Conservation (phyloP, 2,329 filamentous ascomycete genomes). For the Aspergillus hiratsukae region DNA sequence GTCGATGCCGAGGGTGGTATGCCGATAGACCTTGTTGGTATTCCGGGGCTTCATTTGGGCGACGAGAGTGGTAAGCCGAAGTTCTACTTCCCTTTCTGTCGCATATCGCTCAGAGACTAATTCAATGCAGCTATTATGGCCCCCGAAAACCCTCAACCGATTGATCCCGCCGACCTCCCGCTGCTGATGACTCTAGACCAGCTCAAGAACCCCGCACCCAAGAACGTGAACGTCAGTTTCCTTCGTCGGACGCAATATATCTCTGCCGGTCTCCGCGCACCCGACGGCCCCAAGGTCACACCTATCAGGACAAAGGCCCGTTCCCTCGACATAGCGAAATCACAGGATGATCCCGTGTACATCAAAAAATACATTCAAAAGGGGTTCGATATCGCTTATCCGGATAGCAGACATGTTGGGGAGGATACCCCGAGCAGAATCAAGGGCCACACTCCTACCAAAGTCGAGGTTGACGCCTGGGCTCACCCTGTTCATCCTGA, state of each 20-base stretch:
- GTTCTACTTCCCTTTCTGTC: not conserved
- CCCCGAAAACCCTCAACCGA: constrained; percentile 61
- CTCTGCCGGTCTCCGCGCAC: constrained; percentile 34
- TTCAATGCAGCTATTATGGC: constrained; percentile 69
- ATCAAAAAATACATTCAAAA: constrained; percentile 59
- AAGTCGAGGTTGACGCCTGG: constrained; percentile 57
- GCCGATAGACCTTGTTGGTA: constrained; percentile 91
- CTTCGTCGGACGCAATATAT: constrained; percentile 96
- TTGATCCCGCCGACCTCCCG: constrained; percentile 79
- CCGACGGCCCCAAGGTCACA: constrained; percentile 27
- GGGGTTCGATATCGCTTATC: constrained; percentile 62
- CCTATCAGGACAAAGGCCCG: constrained; percentile 24
- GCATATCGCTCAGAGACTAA: constrained; percentile 21
- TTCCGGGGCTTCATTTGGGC: constrained; percentile 90
- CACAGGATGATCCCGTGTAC: constrained; percentile 55
- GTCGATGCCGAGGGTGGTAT: constrained; percentile 96
- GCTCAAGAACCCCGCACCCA: constrained; percentile 75
- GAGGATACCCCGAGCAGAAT: constrained; percentile 51
- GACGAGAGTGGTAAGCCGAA: constrained; percentile 74
- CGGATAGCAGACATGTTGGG: constrained; percentile 55
- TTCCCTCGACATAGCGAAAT: constrained; percentile 30
- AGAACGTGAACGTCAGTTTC: constrained; percentile 80
- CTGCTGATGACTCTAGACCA: constrained; percentile 79
- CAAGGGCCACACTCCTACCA: constrained; percentile 50
- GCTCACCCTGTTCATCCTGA: constrained; percentile 56